Conservation (phyloP, 768 basidiomycete species). For the Tulasnella sp. region DNA sequence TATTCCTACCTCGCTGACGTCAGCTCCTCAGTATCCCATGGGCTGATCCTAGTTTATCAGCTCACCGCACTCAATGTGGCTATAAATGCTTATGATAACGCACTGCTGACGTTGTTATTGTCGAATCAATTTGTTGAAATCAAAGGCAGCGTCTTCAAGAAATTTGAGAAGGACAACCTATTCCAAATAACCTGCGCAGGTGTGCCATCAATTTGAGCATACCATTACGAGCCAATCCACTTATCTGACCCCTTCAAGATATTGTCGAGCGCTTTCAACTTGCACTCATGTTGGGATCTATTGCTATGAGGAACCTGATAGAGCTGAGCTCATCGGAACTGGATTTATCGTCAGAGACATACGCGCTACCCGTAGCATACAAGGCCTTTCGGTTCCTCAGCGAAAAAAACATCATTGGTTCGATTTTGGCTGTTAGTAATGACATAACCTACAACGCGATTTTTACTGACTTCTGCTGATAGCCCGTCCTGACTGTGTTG, state of each 20-base stretch:
- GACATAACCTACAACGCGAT: not conserved
- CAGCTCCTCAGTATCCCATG: slow-evolving; percentile 53
- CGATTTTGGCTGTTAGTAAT: slow-evolving; percentile 71
- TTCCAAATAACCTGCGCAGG: slow-evolving; percentile 98
- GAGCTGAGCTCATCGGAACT: slow-evolving; percentile 88
- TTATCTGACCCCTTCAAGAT: too few relatives aligned
- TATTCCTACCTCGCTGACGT: slow-evolving; percentile 5
- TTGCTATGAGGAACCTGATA: slow-evolving; percentile 88
- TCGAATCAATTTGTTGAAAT: slow-evolving; percentile 99
- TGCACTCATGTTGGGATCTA: slow-evolving; percentile 75
- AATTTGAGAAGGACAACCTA: slow-evolving; percentile 95
- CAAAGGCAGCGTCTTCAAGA: slow-evolving; percentile 98
- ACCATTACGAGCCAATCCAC: too few relatives aligned
- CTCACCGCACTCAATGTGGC: slow-evolving; percentile 91
- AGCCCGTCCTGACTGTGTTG: slow-evolving; percentile 90
- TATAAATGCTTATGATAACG: slow-evolving; percentile 95
- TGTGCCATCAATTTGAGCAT: slow-evolving; percentile 25
- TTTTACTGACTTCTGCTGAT: not conserved
- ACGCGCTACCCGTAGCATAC: slow-evolving; percentile 41
- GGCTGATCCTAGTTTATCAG: slow-evolving; percentile 93
- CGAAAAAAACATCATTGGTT: slow-evolving; percentile 68
- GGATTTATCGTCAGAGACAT: slow-evolving; percentile 45
- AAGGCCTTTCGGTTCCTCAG: slow-evolving; percentile 76
- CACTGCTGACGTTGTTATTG: slow-evolving; percentile 81
- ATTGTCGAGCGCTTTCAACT: slow-evolving; percentile 96